These are phyloP conservation scores for Globisporangium takayamanum DNA, from an alignment of 352 stramenopile genomes.

Conservation along the genomic window DNA sequence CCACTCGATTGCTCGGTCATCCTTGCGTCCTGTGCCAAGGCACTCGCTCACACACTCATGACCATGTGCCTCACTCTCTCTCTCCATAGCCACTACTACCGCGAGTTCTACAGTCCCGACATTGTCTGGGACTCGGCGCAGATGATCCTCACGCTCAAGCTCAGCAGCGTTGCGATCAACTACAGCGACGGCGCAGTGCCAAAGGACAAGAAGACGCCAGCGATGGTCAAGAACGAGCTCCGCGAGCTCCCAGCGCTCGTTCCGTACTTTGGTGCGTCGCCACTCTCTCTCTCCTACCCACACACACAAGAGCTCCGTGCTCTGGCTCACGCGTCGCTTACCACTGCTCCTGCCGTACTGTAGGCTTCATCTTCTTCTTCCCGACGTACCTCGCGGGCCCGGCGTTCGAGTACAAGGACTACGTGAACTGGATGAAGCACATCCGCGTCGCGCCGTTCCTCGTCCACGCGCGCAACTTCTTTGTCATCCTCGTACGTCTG, in stretches of 20 bases:
- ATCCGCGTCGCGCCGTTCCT: slow-evolving; percentile 50
- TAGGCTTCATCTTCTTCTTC: slow-evolving; percentile 86
- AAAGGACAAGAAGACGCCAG: slow-evolving; percentile 68
- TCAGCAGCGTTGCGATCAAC: slow-evolving; percentile 74
- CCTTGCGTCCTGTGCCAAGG: neutral
- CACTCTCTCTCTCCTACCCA: too few species aligned
- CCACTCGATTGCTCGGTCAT: neutral
- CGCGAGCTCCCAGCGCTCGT: slow-evolving; percentile 50
- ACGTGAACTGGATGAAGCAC: slow-evolving; percentile 75
- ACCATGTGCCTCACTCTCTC: neutral
- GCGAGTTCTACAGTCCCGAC: slow-evolving; percentile 71
- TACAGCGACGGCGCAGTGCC: slow-evolving; percentile 69
- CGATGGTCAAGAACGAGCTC: slow-evolving; percentile 73
- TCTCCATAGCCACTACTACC: slow-evolving; percentile 68
- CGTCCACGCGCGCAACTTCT: slow-evolving; percentile 70
- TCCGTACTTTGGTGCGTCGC: slow-evolving; percentile 56
- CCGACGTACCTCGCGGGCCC: slow-evolving; percentile 81
- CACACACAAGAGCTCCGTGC: neutral
- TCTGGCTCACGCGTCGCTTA: neutral
- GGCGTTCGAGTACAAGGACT: slow-evolving; percentile 84
- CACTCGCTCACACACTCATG: neutral
- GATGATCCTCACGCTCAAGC: slow-evolving; percentile 84
- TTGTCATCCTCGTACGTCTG: slow-evolving; percentile 54
- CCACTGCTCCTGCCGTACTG: neutral
- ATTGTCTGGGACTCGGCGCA: slow-evolving; percentile 83